Evolutionary conservation across 148 eudicot genomes (phyloP).

Genomic region (Agrostemma githago): DNA sequence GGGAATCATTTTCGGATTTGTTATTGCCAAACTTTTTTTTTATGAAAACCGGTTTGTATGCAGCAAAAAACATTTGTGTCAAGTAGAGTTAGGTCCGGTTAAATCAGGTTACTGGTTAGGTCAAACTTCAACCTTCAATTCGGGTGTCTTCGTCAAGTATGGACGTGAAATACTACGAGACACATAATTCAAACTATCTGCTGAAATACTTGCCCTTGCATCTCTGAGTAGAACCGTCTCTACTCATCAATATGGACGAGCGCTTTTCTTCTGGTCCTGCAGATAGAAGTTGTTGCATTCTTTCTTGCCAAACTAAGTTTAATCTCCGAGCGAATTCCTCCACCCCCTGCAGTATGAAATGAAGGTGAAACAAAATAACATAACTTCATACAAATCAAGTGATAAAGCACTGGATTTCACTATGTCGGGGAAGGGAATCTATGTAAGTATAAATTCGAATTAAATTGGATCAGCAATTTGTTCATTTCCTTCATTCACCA

Average conservation of each 20-base stretch:
- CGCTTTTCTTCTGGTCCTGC: slow-evolving; percentile 47
- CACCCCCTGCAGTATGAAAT: slow-evolving; percentile 47
- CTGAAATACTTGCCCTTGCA: slow-evolving; percentile 35
- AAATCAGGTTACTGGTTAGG: too few relatives aligned
- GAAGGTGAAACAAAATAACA: slow-evolving; percentile 6
- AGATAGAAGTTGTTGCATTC: slow-evolving; percentile 58
- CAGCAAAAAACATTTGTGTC: too few relatives aligned
- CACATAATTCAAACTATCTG: background rate
- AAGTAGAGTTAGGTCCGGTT: too few relatives aligned
- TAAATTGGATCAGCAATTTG: too few relatives aligned
- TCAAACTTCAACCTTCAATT: too few relatives aligned
- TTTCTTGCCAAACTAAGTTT: slow-evolving; percentile 76
- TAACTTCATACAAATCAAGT: background rate
- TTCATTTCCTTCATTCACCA: background rate
- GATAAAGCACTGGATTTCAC: background rate
- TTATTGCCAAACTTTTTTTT: too few relatives aligned
- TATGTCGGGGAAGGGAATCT: background rate
- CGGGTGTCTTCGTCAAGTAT: too few relatives aligned
- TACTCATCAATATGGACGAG: slow-evolving; percentile 31
- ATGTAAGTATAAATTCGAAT: background rate
- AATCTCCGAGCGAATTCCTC: slow-evolving; percentile 84
- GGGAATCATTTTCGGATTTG: too few relatives aligned
- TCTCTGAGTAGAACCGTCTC: slow-evolving; percentile 43
- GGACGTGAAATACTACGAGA: background rate
- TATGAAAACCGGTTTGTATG: too few relatives aligned